A percentile compares a stretch with the other conserved stretches of the same genome.
Evolutionary conservation across 805 yeast species (phyloP).

Genomic region (Starmera dryadoides): DNA sequence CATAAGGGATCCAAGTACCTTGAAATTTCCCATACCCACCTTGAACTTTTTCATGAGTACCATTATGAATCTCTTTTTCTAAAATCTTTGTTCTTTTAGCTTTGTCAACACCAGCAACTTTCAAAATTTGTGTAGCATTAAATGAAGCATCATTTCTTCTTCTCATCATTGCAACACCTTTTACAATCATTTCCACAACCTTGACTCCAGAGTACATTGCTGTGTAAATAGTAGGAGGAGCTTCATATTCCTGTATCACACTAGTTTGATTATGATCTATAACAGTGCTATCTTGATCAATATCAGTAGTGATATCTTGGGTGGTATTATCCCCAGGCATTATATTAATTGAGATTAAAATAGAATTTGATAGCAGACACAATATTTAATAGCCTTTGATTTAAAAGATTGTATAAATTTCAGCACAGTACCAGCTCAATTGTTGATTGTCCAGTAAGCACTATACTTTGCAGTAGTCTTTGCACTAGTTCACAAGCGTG

Average conservation of each 20-base stretch:
- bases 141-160: conserved; percentile 74
- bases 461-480: no score
- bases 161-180: conserved; percentile 71
- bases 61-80: conserved; percentile 66
- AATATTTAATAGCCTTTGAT: no score
- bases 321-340: not conserved
- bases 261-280: not conserved
- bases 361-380: no score
- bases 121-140: conserved; percentile 75
- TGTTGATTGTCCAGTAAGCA: no score
- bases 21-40: conserved; percentile 84
- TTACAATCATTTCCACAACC: conserved; percentile 68
- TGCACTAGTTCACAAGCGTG: no score
- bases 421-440: no score
- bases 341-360: not conserved
- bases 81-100: conserved; percentile 69
- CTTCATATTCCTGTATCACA: not conserved
- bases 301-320: not conserved
- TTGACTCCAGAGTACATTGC: conserved; percentile 78
- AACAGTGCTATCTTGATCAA: not conserved
- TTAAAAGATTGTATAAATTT: no score
- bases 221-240: conserved; percentile 43
- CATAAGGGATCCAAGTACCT: conserved; percentile 81
- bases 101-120: conserved; percentile 71
- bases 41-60: conserved; percentile 68